Evolutionary conservation across 2,329 filamentous ascomycete species (phyloP), one percentile per base, ranked within the genome.

Genomic region (Alternaria consortialis): DNA sequence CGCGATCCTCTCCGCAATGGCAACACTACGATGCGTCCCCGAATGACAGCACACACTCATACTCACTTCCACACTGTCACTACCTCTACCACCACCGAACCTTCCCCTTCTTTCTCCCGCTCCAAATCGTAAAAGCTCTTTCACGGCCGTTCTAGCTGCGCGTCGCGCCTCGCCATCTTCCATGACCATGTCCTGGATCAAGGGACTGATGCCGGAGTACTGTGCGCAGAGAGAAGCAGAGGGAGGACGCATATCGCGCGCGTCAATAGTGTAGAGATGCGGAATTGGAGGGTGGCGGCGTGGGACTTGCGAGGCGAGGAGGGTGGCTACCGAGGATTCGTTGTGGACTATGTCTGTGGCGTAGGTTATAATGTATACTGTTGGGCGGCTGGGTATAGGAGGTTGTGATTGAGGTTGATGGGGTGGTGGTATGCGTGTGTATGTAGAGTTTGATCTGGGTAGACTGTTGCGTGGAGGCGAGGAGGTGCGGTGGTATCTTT

Each of bases 21-120:
- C 62, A 17, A 77, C 74, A 62, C 74, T 77, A 12, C 74, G 68
- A 64, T 77, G 74, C 31, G 74, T 77, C 9, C 74, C 74, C 4
- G 65, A 59, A 29, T 54, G 46, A 56, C 74, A 77, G 42, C 70
- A 72, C 7, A 73, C 68, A 43, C 66, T 70, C 13, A 75, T 27
- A 23, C 58, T 58, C 2, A 61, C 54, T 9, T 61, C 58, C 36
- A 42, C 36, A 2, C 12, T 17, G 54, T n/a, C n/a, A n/a, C n/a
- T n/a, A n/a, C n/a, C n/a, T n/a, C n/a, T n/a, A n/a, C 62, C 2
- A 65, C 64, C 51, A 63, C 63, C 34, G 13, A 7, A 13, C 54
- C n/a, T 27, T 36, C 32, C 47, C n/a, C 29, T 15, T 15, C 53
- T 42, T 36, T 51, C 48, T 53, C n/a, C 20, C 9, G 34, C 31